Evolutionary conservation across 1,284 basidiomycete genomes (phyloP).

Genomic region (Pulveroboletus sp.): DNA sequence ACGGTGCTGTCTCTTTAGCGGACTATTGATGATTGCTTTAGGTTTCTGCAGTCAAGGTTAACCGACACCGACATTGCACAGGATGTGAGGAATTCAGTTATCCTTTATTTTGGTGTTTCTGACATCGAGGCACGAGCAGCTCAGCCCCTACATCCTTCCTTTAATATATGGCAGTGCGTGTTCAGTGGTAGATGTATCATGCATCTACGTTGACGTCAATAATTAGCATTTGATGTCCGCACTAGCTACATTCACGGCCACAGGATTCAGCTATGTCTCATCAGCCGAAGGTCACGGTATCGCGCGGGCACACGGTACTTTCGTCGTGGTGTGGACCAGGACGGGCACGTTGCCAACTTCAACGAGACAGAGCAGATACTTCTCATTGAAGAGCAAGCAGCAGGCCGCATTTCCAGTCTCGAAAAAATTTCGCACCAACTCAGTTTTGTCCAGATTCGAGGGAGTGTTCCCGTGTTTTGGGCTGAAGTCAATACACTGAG

Average conservation of each 20-base stretch:
- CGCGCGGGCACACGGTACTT: conserved; percentile 98
- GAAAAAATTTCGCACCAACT: conserved; percentile 63
- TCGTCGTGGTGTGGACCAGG: conserved; percentile 86
- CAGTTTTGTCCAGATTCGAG: conserved; percentile 92
- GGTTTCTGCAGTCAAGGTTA: conserved; percentile 71
- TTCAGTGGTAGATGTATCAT: conserved; percentile 6
- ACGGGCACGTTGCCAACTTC: conserved; percentile 87
- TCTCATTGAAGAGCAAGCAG: conserved; percentile 65
- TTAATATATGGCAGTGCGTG: conserved; percentile 86
- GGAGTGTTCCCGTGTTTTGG: conserved; percentile 95
- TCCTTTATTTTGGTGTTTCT: neutral
- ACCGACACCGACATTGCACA: conserved; percentile 62
- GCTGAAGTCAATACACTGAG: conserved; percentile 95
- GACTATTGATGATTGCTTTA: conserved; percentile 30
- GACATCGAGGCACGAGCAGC: conserved; percentile 46
- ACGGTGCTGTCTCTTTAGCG: neutral
- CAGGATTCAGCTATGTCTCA: conserved; percentile 83
- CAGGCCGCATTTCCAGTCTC: conserved; percentile 43
- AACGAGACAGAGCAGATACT: conserved; percentile 94
- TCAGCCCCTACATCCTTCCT: conserved; percentile 87
- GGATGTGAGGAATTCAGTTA: conserved; percentile 51
- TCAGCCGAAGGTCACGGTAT: conserved; percentile 91
- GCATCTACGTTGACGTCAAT: conserved; percentile 12
- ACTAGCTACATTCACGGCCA: conserved; percentile 77
- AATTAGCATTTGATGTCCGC: conserved; percentile 84